phyloP scores from a whole-genome alignment of 1,284 basidiomycete genomes.

The Caloboletus firmus region DNA sequence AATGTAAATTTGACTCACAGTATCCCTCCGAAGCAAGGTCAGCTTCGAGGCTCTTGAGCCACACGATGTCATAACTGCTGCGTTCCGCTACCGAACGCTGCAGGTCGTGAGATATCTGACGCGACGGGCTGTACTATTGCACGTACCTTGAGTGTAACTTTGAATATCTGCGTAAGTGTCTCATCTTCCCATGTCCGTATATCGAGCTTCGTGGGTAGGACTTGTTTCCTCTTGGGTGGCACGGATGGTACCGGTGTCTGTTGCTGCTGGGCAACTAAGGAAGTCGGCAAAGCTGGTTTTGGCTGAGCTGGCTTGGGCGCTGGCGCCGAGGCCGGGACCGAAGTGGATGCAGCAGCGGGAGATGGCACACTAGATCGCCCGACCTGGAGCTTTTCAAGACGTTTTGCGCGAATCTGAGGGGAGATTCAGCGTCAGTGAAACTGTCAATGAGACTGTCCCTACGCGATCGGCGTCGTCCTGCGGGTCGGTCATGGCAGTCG shows the following conservation, averaged over 20 bases:
- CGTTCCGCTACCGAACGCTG: constrained; percentile 72
- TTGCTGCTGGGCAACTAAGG: constrained; percentile 21
- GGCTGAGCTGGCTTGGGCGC: constrained; percentile 33
- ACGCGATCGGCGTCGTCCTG: constrained; percentile 79
- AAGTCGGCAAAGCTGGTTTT: constrained; percentile 34
- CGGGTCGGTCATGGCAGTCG: constrained; percentile 49
- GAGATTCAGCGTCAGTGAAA: not conserved
- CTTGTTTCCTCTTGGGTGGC: constrained; percentile 48
- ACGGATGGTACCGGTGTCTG: constrained; percentile 30
- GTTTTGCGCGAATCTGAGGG: constrained; percentile 80
- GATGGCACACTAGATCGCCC: constrained; percentile 38
- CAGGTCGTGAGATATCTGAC: constrained; percentile 4
- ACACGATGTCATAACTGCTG: constrained; percentile 73
- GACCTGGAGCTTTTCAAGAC: constrained; percentile 75
- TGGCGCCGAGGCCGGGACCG: constrained; percentile 16
- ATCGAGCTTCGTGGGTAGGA: constrained; percentile 50
- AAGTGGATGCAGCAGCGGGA: constrained; percentile 24
- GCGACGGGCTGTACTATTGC: not conserved
- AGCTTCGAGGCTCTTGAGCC: constrained; percentile 75
- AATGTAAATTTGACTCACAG: constrained; percentile 41
- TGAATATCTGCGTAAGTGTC: constrained; percentile 66
- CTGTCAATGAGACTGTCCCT: constrained; percentile 16
- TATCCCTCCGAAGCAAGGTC: constrained; percentile 73
- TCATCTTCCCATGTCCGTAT: constrained; percentile 71
- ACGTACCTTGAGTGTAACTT: constrained; percentile 77